Conservation (phyloP, 305 asterid species). For the Fraxinus sp. region DNA sequence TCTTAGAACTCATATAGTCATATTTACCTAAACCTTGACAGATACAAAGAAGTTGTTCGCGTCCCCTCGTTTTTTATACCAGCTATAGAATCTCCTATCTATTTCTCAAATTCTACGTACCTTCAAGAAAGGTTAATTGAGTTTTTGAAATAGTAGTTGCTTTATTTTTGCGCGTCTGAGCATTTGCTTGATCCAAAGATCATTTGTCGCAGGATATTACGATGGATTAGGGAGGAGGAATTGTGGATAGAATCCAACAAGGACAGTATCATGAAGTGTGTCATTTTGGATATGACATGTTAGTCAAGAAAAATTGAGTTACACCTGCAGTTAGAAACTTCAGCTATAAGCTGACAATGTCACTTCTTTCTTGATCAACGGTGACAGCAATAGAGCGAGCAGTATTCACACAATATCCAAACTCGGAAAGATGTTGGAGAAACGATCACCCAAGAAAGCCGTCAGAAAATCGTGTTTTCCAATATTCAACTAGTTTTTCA, state of each 20-base stretch:
- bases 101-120: slow-evolving; percentile 77
- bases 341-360: not conserved
- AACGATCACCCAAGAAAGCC: slow-evolving; percentile 59
- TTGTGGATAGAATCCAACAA: slow-evolving; percentile 48
- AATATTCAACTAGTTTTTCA: not conserved
- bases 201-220: slow-evolving; percentile 47
- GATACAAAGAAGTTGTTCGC: slow-evolving; percentile 61
- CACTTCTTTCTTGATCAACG: slow-evolving; percentile 39
- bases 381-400: slow-evolving; percentile 82
- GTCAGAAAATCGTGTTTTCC: not conserved
- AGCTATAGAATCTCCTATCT: slow-evolving; percentile 76
- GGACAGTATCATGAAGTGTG: slow-evolving; percentile 43
- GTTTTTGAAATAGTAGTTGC: not conserved
- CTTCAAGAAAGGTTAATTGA: slow-evolving; percentile 64
- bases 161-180: no score
- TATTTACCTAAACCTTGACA: slow-evolving; percentile 55
- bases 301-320: slow-evolving; percentile 1
- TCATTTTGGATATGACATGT: slow-evolving; percentile 87
- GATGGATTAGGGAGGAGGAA: slow-evolving; percentile 93
- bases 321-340: no score
- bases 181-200: no score
- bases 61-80: slow-evolving; percentile 75
- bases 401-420: slow-evolving; percentile 68
- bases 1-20: slow-evolving; percentile 78
- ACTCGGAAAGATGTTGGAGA: slow-evolving; percentile 56